Base-by-base conservation (phyloP, 345 rosid species). In the Syzygium jambos region DNA sequence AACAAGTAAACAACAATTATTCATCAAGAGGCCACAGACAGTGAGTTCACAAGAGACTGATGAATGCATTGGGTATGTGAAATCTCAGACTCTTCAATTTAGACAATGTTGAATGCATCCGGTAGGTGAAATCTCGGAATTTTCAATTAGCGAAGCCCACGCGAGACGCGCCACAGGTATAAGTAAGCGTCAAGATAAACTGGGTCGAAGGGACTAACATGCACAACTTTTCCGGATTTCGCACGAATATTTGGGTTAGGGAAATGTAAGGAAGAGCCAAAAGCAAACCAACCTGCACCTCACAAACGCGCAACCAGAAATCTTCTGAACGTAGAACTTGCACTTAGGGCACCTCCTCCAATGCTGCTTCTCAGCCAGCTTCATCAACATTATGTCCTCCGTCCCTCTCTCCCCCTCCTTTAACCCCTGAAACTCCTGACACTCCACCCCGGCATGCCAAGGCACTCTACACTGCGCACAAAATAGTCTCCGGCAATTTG, bases 331-430 rank as follows among this genome's bases (percentile, higher is more conserved):
- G 89, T 77, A 91, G 83, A 89, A 89, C 38, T 87, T 89, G 84
- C 95, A 94, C 0, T 19, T 88, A 0, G 93, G 95, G 80, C 95
- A 93, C 86, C 92, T 89, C 87, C 52, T 89, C 95, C 95, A 93
- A 10, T 87, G 52, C 89, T 90, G 85, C 51, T 87, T n/a, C 23
- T 89, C 90, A 93, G 80, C 80, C 46, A 68, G 80, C 80, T 68
- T 34, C 80, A 68, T 68, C 80, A 68, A 84, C 92, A 91, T 78
- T 11, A 91, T 86, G 83, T 93, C 94, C 87, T 93, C 93, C 54
- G 43, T 85, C 68, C 85, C 92, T 57, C 92, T 87, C 86, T 93
- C 94, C 78, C 89, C 88, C 89, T 89, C 80, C 12, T 90, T 87
- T 91, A 92, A 87, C 85, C 49, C 88, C 90, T 88, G 92, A 89